phyloP scores from a whole-genome alignment of 306 rosid species.

The Trifolium fragiferum region DNA sequence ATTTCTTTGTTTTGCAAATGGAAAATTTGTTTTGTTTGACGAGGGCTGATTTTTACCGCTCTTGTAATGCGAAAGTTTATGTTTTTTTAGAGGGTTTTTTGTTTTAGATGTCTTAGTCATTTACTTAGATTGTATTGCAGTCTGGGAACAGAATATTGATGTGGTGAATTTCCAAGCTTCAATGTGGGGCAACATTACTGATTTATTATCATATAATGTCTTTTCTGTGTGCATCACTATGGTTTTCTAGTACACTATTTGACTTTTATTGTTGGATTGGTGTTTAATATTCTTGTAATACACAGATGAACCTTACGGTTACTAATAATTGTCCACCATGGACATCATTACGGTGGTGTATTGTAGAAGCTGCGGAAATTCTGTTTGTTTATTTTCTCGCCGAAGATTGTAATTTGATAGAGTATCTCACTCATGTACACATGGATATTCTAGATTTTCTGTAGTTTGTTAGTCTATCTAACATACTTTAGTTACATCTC shows the following conservation, averaged over 20 bases:
- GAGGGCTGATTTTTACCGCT: too few species aligned
- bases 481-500: not conserved
- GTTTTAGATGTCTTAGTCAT: not conserved
- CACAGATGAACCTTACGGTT: not conserved
- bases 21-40: too few species aligned
- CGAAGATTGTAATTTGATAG: not conserved
- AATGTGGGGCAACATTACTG: not conserved
- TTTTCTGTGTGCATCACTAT: not conserved
- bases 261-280: not conserved
- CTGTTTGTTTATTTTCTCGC: not conserved
- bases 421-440: not conserved
- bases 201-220: not conserved
- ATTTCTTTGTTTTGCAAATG: too few species aligned
- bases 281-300: not conserved
- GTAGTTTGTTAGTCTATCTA: slow-evolving; percentile 5
- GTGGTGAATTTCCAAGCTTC: too few species aligned
- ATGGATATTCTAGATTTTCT: not conserved
- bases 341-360: not conserved
- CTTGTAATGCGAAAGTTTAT: too few species aligned
- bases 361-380: not conserved
- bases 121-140: not conserved
- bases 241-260: not conserved
- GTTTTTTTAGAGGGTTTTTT: not conserved
- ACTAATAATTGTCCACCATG: not conserved
- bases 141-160: too few species aligned